These are phyloP conservation scores for Adansonia rubrostipa DNA, from an alignment of 441 rosid species.

Conservation along the genomic window DNA sequence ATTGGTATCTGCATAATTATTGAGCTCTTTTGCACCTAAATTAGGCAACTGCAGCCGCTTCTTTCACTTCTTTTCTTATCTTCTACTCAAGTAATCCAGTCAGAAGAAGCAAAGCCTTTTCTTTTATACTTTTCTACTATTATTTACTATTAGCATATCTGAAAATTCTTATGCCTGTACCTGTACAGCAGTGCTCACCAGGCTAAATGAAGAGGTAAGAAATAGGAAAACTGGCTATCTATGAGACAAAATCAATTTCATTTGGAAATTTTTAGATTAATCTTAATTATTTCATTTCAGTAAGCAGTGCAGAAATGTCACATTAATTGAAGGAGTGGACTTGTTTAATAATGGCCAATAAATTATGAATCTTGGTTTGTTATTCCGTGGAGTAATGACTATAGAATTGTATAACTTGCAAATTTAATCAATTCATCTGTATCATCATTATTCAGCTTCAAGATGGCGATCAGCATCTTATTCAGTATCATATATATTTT, in stretches of 20 bases:
- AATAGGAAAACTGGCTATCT: not conserved
- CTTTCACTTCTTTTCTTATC: not conserved
- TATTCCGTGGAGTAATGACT: not conserved
- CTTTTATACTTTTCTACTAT: not conserved
- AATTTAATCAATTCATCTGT: not conserved
- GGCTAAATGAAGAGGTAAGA: not conserved
- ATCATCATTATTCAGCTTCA: not conserved
- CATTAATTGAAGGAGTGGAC: not conserved
- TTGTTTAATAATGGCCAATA: not conserved
- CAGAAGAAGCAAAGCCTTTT: constrained; percentile 13
- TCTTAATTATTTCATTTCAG: not conserved
- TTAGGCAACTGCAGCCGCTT: constrained; percentile 11
- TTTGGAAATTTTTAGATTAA: not conserved
- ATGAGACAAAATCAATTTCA: not conserved
- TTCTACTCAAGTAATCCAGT: not conserved
- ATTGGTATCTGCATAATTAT: not conserved
- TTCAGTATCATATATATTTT: not conserved
- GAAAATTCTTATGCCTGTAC: not conserved
- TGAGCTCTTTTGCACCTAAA: not conserved
- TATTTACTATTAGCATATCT: not conserved
- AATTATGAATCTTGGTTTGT: not conserved
- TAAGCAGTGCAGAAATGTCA: not conserved
- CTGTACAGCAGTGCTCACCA: not conserved
- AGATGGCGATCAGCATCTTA: not conserved
- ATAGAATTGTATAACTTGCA: not conserved